phyloP scores from a whole-genome alignment of 2,329 filamentous ascomycete genomes.

The Microdochium nivale region DNA sequence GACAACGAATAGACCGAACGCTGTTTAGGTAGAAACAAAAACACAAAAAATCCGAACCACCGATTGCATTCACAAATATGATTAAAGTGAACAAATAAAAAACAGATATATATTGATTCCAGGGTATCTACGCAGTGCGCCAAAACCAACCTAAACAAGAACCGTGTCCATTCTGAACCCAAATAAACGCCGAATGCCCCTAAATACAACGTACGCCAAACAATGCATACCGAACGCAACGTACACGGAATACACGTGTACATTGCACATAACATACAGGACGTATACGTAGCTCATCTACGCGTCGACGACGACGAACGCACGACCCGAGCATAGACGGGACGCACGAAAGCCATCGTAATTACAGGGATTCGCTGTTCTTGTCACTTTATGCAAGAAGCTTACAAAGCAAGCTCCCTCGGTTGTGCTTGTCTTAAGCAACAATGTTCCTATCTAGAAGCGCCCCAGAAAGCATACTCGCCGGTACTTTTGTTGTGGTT shows the following conservation, averaged over 20 bases:
- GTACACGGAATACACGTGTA: background rate
- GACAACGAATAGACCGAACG: too few relatives aligned
- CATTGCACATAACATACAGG: background rate
- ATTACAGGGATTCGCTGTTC: background rate
- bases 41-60: too few relatives aligned
- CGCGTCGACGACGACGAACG: background rate
- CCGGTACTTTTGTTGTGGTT: background rate
- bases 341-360: background rate
- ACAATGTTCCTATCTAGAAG: conserved; percentile 3
- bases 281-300: background rate
- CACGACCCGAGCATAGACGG: background rate
- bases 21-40: too few relatives aligned
- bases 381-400: background rate
- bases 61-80: too few relatives aligned
- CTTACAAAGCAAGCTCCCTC: background rate
- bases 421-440: background rate
- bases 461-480: background rate
- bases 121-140: background rate
- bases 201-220: background rate
- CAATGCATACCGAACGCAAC: background rate
- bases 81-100: background rate
- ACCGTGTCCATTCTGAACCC: background rate
- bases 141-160: background rate
- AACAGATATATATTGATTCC: background rate
- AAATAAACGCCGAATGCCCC: background rate